Evolutionary conservation across 2,329 filamentous ascomycete species (phyloP).

Genomic region (Hymenoscyphus fraxineus): DNA sequence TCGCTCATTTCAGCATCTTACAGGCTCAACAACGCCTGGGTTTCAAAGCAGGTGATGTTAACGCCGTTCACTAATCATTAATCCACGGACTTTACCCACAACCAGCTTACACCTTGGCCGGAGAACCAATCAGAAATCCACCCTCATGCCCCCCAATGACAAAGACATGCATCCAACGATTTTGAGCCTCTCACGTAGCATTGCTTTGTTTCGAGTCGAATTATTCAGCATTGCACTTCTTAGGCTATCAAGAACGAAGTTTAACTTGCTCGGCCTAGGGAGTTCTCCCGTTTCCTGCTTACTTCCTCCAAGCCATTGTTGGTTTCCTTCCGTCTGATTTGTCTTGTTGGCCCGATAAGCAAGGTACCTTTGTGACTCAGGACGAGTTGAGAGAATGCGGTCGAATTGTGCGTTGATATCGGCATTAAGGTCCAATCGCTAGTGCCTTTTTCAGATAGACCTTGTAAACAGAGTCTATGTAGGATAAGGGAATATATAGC

Average conservation of each 20-base stretch:
- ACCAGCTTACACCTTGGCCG: background rate
- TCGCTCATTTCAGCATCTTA: background rate
- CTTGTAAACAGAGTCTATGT: no score
- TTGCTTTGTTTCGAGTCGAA: background rate
- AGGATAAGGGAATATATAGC: background rate
- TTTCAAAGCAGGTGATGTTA: background rate
- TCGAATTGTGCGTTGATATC: conserved; percentile 2
- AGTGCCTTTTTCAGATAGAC: conserved; percentile 4
- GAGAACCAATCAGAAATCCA: background rate
- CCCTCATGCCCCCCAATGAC: background rate
- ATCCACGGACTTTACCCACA: background rate
- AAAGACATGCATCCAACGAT: background rate
- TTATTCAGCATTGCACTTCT: background rate
- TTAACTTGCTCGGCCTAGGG: background rate
- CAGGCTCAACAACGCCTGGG: background rate
- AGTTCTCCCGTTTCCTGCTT: background rate
- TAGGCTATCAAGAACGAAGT: background rate
- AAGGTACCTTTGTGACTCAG: conserved; percentile 3
- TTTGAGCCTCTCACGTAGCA: background rate
- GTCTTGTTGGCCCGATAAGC: background rate
- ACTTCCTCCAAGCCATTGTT: background rate
- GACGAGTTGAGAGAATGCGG: background rate
- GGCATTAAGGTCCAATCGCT: background rate
- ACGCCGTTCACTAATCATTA: background rate
- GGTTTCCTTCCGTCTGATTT: background rate